These are phyloP conservation scores for Talaromyces atroroseus DNA, from an alignment of 2,329 filamentous ascomycete species.

Conservation along the genomic window DNA sequence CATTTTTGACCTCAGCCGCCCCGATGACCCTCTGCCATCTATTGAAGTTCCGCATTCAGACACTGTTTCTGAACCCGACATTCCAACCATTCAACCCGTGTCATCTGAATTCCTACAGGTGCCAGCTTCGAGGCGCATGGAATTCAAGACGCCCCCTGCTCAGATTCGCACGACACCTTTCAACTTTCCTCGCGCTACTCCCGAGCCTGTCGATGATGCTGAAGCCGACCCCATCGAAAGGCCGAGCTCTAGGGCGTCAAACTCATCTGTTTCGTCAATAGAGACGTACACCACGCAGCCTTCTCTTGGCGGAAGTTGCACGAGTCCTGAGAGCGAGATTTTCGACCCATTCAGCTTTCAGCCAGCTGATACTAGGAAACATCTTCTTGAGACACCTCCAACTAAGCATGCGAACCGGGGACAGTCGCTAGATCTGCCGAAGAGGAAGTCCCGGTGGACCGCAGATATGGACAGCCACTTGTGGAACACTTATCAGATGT, in stretches of 20 bases:
- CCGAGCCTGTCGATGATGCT: constrained; percentile 30
- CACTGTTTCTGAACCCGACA: constrained; percentile 23
- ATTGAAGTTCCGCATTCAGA: constrained; percentile 33
- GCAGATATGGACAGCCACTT: constrained; percentile 61
- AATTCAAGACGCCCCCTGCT: constrained; percentile 40
- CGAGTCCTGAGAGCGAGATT: constrained; percentile 56
- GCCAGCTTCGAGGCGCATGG: constrained; percentile 32
- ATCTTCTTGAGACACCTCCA: constrained; percentile 34
- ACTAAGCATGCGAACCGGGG: constrained; percentile 25
- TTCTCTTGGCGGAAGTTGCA: constrained; percentile 56
- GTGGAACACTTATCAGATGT: constrained; percentile 61
- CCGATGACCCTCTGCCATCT: constrained; percentile 40
- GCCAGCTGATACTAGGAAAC: constrained; percentile 33
- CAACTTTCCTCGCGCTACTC: constrained; percentile 24
- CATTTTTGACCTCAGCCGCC: constrained; percentile 27
- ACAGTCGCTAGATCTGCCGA: constrained; percentile 21
- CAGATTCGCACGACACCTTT: constrained; percentile 38
- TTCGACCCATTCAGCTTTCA: constrained; percentile 50
- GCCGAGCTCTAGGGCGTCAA: constrained; percentile 54
- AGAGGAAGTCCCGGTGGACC: constrained; percentile 45
- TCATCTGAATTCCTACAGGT: constrained; percentile 34
- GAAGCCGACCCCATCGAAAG: constrained; percentile 44
- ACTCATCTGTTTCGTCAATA: constrained; percentile 58
- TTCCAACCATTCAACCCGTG: constrained; percentile 21
- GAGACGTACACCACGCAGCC: constrained; percentile 52